These are phyloP conservation scores for Yamadazyma dushanensis DNA, from an alignment of 1,139 yeast genomes.

Conservation along the genomic window DNA sequence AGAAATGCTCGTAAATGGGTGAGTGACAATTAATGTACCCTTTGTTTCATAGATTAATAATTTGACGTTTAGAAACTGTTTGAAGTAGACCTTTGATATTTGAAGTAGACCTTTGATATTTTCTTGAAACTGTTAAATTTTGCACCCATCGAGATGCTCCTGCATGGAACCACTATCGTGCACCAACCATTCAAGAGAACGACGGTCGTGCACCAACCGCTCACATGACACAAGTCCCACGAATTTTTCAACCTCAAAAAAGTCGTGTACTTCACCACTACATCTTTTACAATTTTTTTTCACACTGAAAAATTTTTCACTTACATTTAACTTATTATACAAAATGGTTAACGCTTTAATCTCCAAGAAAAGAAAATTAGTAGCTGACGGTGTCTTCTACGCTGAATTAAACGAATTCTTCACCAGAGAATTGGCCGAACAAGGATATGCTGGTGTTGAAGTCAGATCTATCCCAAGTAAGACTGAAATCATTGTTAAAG, in stretches of 20 bases:
- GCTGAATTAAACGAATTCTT: slow-evolving; percentile 99
- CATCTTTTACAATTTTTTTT: neutral
- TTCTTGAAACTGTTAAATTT: no score
- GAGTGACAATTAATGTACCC: slow-evolving; percentile 48
- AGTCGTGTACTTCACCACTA: slow-evolving; percentile 14
- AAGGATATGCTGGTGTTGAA: slow-evolving; percentile 99
- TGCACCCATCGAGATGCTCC: no score
- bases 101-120: no score
- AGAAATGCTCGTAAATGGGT: slow-evolving; percentile 96
- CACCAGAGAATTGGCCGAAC: slow-evolving; percentile 99
- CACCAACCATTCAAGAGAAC: neutral
- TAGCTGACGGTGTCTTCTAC: slow-evolving; percentile 99
- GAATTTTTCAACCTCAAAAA: neutral
- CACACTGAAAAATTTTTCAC: slow-evolving; percentile 17
- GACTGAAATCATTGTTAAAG: slow-evolving; percentile 98
- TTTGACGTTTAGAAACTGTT: no score
- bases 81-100: no score
- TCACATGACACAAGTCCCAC: slow-evolving; percentile 9
- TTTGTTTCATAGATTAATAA: no score
- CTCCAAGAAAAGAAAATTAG: slow-evolving; percentile 87
- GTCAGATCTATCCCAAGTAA: slow-evolving; percentile 98
- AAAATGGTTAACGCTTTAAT: slow-evolving; percentile 55
- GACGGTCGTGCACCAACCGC: neutral
- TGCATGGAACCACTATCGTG: neutral
- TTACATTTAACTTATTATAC: slow-evolving; percentile 6